A percentile compares a stretch with the other conserved stretches of the same genome.
Evolutionary conservation across 495 filamentous ascomycete species (phyloP).

Genomic region (Podospora fimiseda): DNA sequence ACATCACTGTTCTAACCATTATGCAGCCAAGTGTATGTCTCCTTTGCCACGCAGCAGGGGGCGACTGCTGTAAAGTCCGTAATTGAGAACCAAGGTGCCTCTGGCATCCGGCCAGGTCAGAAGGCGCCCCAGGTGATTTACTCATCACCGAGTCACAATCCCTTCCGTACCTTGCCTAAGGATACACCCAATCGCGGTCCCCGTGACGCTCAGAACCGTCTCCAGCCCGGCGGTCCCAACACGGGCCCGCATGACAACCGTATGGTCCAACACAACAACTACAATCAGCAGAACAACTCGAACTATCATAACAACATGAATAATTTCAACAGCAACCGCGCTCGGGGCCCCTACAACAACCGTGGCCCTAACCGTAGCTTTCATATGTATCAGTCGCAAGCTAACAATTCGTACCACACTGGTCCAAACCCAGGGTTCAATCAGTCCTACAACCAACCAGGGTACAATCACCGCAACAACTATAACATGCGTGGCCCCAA

Average conservation of each 20-base stretch:
- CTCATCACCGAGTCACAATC: constrained; percentile 70
- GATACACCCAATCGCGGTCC: constrained; percentile 73
- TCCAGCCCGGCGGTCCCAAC: constrained; percentile 31
- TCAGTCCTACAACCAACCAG: too few species aligned
- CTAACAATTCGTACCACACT: too few species aligned
- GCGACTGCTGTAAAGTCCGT: constrained; percentile 78
- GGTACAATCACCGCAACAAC: too few species aligned
- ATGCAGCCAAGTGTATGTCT: constrained; percentile 79
- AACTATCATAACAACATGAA: constrained; percentile 33
- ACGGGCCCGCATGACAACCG: constrained; percentile 19
- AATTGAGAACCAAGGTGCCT: constrained; percentile 57
- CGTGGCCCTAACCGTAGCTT: constrained; percentile 60
- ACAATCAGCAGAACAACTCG: constrained; percentile 30
- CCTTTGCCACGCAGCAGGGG: constrained; percentile 78
- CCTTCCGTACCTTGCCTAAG: constrained; percentile 88
- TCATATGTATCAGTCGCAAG: too few species aligned
- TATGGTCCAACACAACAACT: constrained; percentile 43
- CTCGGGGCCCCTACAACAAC: constrained; percentile 50
- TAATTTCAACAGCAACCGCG: constrained; percentile 57
- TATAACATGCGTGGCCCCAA: constrained; percentile 23
- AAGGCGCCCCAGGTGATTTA: constrained; percentile 72
- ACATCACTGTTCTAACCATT: neutral
- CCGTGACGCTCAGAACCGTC: constrained; percentile 51
- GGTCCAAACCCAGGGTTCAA: too few species aligned
- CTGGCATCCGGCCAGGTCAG: constrained; percentile 35